Percentiles rank a stretch among this genome's conserved stretches.
Evolutionary conservation across 768 basidiomycete genomes (phyloP).

Genomic region (Vishniacozyma victoriae): DNA sequence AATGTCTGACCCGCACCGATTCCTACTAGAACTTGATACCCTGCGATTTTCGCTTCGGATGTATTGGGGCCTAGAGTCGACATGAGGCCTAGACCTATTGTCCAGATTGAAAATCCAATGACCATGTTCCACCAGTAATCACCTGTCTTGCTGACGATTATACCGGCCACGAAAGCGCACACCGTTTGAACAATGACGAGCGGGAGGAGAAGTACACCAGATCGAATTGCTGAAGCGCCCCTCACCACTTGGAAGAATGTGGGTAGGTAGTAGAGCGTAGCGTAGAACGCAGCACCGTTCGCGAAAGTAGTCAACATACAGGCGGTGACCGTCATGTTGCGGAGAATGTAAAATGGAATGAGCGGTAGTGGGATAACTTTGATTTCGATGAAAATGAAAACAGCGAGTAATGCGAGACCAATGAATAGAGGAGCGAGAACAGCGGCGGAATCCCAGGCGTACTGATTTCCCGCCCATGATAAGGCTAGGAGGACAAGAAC

Average conservation of each 20-base stretch:
- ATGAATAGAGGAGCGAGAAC: conserved; percentile 60
- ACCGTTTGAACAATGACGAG: conserved; percentile 62
- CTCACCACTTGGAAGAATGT: conserved; percentile 69
- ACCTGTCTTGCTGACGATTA: conserved; percentile 61
- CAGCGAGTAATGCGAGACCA: conserved; percentile 53
- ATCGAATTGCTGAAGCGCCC: conserved; percentile 61
- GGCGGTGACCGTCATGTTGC: conserved; percentile 59
- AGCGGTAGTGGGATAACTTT: conserved; percentile 65
- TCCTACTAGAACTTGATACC: conserved; percentile 60
- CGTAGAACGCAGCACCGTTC: conserved; percentile 49
- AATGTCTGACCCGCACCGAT: conserved; percentile 57
- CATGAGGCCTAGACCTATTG: conserved; percentile 64
- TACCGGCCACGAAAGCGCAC: conserved; percentile 53
- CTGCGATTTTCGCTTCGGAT: conserved; percentile 53
- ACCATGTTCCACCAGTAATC: conserved; percentile 61
- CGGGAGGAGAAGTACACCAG: conserved; percentile 64
- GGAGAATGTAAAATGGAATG: conserved; percentile 69
- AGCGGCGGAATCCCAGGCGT: conserved; percentile 64
- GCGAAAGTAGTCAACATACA: conserved; percentile 67
- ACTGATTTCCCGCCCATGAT: conserved; percentile 70
- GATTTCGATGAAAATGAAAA: conserved; percentile 71
- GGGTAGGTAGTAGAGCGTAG: conserved; percentile 62
- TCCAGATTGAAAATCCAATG: conserved; percentile 63
- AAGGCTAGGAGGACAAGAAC: conserved; percentile 63
- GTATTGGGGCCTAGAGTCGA: conserved; percentile 58